Evolutionary conservation across 176 grass and related monocot genomes (phyloP).

Genomic region (Aegilops speltoides): DNA sequence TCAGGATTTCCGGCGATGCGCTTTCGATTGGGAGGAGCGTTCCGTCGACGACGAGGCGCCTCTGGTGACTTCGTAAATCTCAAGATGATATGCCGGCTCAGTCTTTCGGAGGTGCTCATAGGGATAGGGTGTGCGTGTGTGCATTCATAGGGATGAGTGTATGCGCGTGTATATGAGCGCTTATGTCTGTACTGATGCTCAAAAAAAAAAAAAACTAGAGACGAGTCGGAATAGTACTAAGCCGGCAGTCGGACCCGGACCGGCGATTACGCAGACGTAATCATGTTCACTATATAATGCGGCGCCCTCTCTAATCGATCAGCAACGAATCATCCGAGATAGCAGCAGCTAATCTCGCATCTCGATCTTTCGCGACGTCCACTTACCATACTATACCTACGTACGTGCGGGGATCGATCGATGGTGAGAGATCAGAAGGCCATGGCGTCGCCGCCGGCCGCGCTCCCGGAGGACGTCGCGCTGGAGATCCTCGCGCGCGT

Average conservation of each 20-base stretch:
- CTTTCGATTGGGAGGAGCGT: too few relatives aligned
- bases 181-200: too few relatives aligned
- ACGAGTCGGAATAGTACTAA: neutral
- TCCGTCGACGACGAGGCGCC: too few relatives aligned
- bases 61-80: too few relatives aligned
- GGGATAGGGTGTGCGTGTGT: too few relatives aligned
- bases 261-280: neutral
- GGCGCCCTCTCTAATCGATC: neutral
- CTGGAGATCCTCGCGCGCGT: conserved; percentile 3
- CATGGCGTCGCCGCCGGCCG: neutral
- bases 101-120: too few relatives aligned
- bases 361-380: neutral
- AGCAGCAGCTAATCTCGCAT: neutral
- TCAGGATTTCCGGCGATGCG: too few relatives aligned
- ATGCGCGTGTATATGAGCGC: too few relatives aligned
- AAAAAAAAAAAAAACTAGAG: too few relatives aligned
- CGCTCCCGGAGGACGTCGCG: conserved; percentile 4
- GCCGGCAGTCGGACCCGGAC: neutral
- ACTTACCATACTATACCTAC: neutral
- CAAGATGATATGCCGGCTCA: too few relatives aligned
- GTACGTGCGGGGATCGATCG: too few relatives aligned
- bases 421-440: neutral
- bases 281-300: neutral
- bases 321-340: neutral
- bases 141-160: too few relatives aligned